Conservation (phyloP, 1,284 basidiomycete genomes). For the Crocinoboletus sp. region DNA sequence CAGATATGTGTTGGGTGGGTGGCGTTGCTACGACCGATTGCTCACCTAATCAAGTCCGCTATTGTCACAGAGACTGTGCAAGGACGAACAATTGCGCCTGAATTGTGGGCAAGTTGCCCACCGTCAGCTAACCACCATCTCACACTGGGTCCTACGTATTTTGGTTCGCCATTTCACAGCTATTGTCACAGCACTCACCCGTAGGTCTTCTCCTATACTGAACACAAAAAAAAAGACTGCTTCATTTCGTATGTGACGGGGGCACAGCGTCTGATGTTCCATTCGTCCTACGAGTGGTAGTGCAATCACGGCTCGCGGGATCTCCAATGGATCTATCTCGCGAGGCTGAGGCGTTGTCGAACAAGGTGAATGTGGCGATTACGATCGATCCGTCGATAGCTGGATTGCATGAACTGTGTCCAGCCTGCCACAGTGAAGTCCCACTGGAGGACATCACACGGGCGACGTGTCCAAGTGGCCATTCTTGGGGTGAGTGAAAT, state of each 20-base stretch:
- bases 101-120: slow-evolving; percentile 50
- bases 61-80: slow-evolving; percentile 44
- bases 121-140: slow-evolving; percentile 46
- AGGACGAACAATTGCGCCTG: slow-evolving; percentile 36
- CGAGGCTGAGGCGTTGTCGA: slow-evolving; percentile 47
- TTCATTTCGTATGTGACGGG: slow-evolving; percentile 13
- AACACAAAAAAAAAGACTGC: slow-evolving; percentile 4
- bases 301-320: slow-evolving; percentile 49
- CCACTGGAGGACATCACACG: slow-evolving; percentile 51
- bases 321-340: slow-evolving; percentile 45
- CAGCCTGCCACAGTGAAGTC: slow-evolving; percentile 59
- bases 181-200: slow-evolving; percentile 39
- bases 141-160: slow-evolving; percentile 48
- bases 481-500: slow-evolving; percentile 53
- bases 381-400: slow-evolving; percentile 28
- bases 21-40: slow-evolving; percentile 6
- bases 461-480: slow-evolving; percentile 62
- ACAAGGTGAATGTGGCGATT: slow-evolving; percentile 35
- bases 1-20: slow-evolving; percentile 63
- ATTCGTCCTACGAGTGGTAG: slow-evolving; percentile 52
- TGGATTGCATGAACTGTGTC: slow-evolving; percentile 55
- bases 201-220: slow-evolving; percentile 35
- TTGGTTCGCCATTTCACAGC: slow-evolving; percentile 54
- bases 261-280: slow-evolving; percentile 49
- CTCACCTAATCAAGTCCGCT: slow-evolving; percentile 10